A percentile compares a stretch with the other conserved stretches of the same genome.
These are phyloP conservation scores for Termitomyces sp. DNA, from an alignment of 768 basidiomycete species.

Conservation along the genomic window DNA sequence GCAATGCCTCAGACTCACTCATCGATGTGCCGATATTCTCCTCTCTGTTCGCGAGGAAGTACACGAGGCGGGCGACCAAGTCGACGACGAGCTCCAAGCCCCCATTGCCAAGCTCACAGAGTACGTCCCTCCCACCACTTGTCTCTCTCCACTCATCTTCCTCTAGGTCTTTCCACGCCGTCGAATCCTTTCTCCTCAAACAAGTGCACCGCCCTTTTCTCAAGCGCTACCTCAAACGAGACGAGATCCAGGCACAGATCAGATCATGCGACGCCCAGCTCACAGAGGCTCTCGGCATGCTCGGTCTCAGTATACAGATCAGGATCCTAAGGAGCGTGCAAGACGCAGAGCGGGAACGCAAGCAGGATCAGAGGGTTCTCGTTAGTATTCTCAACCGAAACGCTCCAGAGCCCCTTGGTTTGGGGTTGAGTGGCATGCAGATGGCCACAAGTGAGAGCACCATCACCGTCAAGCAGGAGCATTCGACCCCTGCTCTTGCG, in stretches of 20 bases:
- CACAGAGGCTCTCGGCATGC: conserved; percentile 53
- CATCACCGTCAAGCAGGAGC: not conserved
- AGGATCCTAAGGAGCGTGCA: conserved; percentile 45
- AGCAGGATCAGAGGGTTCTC: conserved; percentile 26
- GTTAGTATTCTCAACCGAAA: too few relatives aligned
- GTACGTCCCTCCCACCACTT: too few relatives aligned
- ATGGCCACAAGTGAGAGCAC: not conserved
- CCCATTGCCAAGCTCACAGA: conserved; percentile 49
- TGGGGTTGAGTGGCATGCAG: not conserved
- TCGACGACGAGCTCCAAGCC: conserved; percentile 40
- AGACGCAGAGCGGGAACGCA: conserved; percentile 25
- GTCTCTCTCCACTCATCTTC: not conserved
- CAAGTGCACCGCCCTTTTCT: conserved; percentile 67
- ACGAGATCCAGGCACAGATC: conserved; percentile 58
- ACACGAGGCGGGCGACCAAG: conserved; percentile 46
- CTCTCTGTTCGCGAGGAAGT: conserved; percentile 61
- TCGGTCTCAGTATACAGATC: conserved; percentile 52
- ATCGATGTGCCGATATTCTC: conserved; percentile 66
- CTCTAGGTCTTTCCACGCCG: conserved; percentile 33
- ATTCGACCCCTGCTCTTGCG: too few relatives aligned
- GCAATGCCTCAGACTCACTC: conserved; percentile 63
- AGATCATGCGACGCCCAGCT: conserved; percentile 45
- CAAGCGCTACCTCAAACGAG: conserved; percentile 71
- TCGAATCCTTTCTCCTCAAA: conserved; percentile 49
- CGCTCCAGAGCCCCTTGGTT: too few relatives aligned